These are phyloP conservation scores for Trichosporon sp. DNA, from an alignment of 1,284 basidiomycete species.

Conservation along the genomic window DNA sequence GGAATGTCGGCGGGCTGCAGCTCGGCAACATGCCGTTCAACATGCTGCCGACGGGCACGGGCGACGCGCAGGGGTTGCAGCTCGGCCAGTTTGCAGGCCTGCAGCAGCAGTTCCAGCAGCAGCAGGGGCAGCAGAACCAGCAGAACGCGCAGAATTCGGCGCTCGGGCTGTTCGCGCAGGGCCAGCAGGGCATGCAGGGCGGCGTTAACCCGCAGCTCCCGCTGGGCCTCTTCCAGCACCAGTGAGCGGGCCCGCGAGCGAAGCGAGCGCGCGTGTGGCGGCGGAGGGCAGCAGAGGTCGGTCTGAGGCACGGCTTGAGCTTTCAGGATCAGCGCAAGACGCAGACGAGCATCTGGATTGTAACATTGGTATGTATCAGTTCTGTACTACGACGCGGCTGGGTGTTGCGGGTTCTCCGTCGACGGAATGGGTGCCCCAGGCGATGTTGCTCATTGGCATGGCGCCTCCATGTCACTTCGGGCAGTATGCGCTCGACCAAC, in stretches of 20 bases:
- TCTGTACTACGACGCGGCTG: neutral
- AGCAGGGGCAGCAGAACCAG: slow-evolving; percentile 3
- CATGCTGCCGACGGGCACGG: slow-evolving; percentile 4
- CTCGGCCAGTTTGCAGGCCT: neutral
- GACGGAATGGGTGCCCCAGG: no score
- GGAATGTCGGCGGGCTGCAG: neutral
- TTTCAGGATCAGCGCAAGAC: neutral
- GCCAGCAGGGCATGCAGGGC: slow-evolving; percentile 7
- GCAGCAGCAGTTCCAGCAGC: slow-evolving; percentile 6
- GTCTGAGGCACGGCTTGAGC: neutral
- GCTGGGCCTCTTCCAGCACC: slow-evolving; percentile 7
- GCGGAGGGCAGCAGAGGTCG: neutral
- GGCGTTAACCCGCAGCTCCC: neutral
- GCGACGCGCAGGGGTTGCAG: slow-evolving; percentile 6
- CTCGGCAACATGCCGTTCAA: neutral
- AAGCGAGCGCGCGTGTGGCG: neutral
- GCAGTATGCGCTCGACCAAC: no score
- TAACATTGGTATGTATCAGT: neutral
- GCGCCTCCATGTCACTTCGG: no score
- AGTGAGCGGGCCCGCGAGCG: neutral
- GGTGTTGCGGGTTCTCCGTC: no score
- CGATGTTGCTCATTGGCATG: no score
- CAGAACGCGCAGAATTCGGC: neutral
- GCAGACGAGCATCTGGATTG: neutral
- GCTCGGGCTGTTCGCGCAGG: slow-evolving; percentile 10